These are phyloP conservation scores for Amanita molliuscula DNA, from an alignment of 768 basidiomycete genomes.

Conservation along the genomic window DNA sequence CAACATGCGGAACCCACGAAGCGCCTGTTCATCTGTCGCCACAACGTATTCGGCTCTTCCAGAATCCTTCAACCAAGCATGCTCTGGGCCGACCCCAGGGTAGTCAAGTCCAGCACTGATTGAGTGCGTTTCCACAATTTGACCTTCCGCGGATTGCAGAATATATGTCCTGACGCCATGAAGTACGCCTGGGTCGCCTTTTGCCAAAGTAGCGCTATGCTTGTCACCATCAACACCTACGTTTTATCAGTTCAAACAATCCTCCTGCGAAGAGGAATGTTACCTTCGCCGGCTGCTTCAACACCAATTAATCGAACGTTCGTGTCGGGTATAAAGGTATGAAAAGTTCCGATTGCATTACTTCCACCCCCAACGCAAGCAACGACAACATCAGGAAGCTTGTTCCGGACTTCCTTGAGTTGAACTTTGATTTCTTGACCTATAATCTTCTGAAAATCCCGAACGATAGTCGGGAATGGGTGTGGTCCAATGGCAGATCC, in stretches of 20 bases:
- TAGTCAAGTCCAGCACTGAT: conserved; percentile 96
- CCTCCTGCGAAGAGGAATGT: conserved; percentile 8
- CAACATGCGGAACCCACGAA: conserved; percentile 84
- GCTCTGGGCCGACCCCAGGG: conserved; percentile 96
- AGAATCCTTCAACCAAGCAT: conserved; percentile 93
- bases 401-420: conserved; percentile 58
- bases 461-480: conserved; percentile 97
- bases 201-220: conserved; percentile 90
- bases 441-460: conserved; percentile 96
- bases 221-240: conserved; percentile 71
- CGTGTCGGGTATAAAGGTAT: conserved; percentile 89
- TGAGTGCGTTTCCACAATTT: conserved; percentile 96
- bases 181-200: conserved; percentile 87
- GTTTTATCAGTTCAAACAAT: neutral
- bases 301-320: conserved; percentile 83
- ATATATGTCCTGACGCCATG: conserved; percentile 96
- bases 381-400: conserved; percentile 88
- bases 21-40: conserved; percentile 89
- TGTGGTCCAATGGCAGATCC: conserved; percentile 97
- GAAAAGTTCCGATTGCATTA: conserved; percentile 97
- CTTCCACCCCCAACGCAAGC: conserved; percentile 98
- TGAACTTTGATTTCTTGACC: conserved; percentile 91
- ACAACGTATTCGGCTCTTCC: conserved; percentile 88
- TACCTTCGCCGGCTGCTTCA: conserved; percentile 96
- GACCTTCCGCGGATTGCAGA: conserved; percentile 79